Evolutionary conservation across 768 basidiomycete species (phyloP), one percentile per base, ranked within the genome.

Genomic region (Obba rivulosa): DNA sequence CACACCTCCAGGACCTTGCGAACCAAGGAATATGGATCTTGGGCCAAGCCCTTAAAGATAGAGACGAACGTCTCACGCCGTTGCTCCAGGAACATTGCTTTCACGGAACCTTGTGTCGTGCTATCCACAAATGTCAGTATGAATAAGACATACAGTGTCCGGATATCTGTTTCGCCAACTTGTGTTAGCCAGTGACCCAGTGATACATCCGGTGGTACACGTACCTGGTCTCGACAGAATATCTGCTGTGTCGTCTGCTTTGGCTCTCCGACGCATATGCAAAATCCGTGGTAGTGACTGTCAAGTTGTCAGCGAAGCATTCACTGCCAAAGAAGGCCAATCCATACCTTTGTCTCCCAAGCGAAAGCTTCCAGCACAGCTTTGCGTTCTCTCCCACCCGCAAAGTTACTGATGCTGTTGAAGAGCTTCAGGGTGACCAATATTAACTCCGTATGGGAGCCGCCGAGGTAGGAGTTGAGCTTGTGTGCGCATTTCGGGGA

Each of bases 301-400:
- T 4, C 41, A 31, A 49, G 25, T 21, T 43, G 10, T 17, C 28
- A 31, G 28, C 13, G 28, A 13, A 31, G 28, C 7, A 7, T 13
- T 31, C 28, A 31, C 5, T 5, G 36, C 14, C 36, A 20, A 31
- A 9, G 8, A 49, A 28, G 37, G 10, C 7, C 2, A 14, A 34
- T 21, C n/a, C 1, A 58, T 45, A 83, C 89, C 73, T 89, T 91
- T 24, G 75, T 72, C 49, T 87, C 87, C 89, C 89, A 92, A 5
- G 79, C 77, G 64, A 92, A 88, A 0, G 71, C 71, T 46, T 90
- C 88, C 22, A 83, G 63, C 2, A 87, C 70, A 0, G 69, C 58
- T 52, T 78, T 83, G 43, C 77, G 73, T 52, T 90, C 86, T 20
- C 74, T 66, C 16, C 87, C 85, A 20, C 84, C 76, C 2, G 75